phyloP scores from a whole-genome alignment of 768 basidiomycete species.

The Tephrocybe sp. region DNA sequence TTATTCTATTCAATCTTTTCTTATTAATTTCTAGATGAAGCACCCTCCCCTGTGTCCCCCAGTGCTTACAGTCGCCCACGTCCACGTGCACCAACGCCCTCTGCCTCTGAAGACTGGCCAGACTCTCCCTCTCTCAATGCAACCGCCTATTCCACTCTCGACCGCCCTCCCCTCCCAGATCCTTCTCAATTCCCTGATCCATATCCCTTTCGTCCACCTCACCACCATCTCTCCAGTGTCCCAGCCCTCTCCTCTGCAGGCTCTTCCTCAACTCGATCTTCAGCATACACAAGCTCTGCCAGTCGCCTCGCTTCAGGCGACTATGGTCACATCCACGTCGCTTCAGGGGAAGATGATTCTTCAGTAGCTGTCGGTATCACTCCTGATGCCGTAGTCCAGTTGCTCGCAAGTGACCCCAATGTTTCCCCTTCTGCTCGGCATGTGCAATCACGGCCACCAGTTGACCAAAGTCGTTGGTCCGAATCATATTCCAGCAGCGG shows the following conservation, averaged over 20 bases:
- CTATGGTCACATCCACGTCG: constrained; percentile 64
- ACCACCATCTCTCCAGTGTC: constrained; percentile 40
- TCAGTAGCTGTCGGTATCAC: constrained; percentile 55
- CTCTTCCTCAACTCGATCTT: constrained; percentile 75
- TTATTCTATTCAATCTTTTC: constrained; percentile 11
- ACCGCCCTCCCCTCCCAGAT: constrained; percentile 49
- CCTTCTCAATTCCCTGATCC: constrained; percentile 71
- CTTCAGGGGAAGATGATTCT: constrained; percentile 56
- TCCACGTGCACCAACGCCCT: constrained; percentile 39
- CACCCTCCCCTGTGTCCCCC: constrained; percentile 31
- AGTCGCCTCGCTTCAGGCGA: constrained; percentile 60
- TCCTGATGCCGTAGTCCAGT: constrained; percentile 61
- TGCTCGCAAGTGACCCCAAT: constrained; percentile 51
- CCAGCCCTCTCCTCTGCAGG: constrained; percentile 69
- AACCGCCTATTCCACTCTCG: constrained; percentile 31
- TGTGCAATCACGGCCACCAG: constrained; percentile 44
- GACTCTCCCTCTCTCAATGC: constrained; percentile 13
- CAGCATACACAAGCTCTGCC: constrained; percentile 73
- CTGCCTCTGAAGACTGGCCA: constrained; percentile 25
- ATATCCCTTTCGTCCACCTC: constrained; percentile 58
- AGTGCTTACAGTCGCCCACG: constrained; percentile 32
- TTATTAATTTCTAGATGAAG: constrained; percentile 18
- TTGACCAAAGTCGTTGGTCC: constrained; percentile 74
- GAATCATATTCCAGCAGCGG: constrained; percentile 61
- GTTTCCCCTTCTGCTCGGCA: constrained; percentile 40